Base-by-base conservation (phyloP, 2,329 filamentous ascomycete genomes). In the Fusarium longipes region DNA sequence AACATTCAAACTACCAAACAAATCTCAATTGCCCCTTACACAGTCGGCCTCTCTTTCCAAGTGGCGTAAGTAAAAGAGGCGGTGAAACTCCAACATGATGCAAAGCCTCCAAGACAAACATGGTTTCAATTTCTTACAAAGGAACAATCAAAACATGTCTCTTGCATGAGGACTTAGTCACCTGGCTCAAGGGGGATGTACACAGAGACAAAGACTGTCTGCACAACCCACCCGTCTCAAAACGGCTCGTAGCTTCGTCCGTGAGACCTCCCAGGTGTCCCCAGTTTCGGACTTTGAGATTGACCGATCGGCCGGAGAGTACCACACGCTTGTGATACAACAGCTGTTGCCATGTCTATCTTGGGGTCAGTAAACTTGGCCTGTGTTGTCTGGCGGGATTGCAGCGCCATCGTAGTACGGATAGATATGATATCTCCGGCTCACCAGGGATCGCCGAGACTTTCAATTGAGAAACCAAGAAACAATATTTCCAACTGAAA, bases 301-400 rank as follows among this genome's bases (percentile, higher is more conserved):
- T 60, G 44, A 24, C 33, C 32, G 38, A 52, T 39, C 52, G 54
- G 8, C 40, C 29, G 49, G 55, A 45, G 30, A 57, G 51, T 24
- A 43, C 52, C 53, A 49, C 40, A 43, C 25, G 30, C 17, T 38
- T 17, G 67, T 70, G 15, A 30, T 36, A 69, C 67, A 43, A 32
- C 33, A 36, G 38, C 12, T 32, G 55, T 47, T 30, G n/a, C 20
- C 15, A 33, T 42, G n/a, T 9, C 7, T 40, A 27, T 39, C 44
- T 44, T 40, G 38, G 6, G 25, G 20, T 38, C 45, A 47, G 24
- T 38, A 29, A 35, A 53, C 44, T 22, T 40, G 35, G 32, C 38
- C 51, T 52, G 35, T 48, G 42, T 17, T 51, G 29, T 35, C 30
- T 30, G 42, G 30, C 29, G 30, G 54, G 48, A 53, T 53, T 40